phyloP scores from a whole-genome alignment of 345 rosid genomes.

The Euphorbia peplus region DNA sequence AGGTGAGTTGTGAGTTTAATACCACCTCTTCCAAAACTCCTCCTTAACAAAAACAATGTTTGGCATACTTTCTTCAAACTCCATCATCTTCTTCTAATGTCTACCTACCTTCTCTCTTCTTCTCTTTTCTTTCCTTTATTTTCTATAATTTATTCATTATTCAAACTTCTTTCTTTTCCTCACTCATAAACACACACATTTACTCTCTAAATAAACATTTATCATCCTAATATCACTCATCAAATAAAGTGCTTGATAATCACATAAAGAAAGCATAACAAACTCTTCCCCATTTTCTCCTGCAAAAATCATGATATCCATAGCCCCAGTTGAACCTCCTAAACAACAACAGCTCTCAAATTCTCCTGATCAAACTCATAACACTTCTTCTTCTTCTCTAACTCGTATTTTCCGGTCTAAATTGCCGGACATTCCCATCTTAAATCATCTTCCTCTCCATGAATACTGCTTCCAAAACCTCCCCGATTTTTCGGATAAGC shows the following conservation, averaged over 20 bases:
- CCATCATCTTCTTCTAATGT: background rate
- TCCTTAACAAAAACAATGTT: background rate
- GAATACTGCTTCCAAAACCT: constrained; percentile 63
- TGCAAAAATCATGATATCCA: constrained; percentile 23
- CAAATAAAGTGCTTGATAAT: no score
- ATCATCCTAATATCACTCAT: no score
- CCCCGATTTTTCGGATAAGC: constrained; percentile 34
- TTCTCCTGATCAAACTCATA: constrained; percentile 6
- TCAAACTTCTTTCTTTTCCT: background rate
- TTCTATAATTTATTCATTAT: no score
- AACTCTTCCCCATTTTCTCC: no score
- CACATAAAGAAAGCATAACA: no score
- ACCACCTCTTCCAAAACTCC: no score
- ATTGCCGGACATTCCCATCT: constrained; percentile 68
- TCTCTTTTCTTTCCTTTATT: background rate
- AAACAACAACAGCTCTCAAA: constrained; percentile 16
- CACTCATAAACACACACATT: background rate
- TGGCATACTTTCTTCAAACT: background rate
- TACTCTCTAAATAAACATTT: background rate
- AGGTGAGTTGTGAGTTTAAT: no score
- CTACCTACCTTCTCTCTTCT: background rate
- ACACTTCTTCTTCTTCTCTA: constrained; percentile 14
- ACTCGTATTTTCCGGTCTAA: constrained; percentile 66
- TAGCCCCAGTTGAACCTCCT: constrained; percentile 21
- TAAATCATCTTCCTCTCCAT: constrained; percentile 75